Evolutionary conservation across 2,329 filamentous ascomycete genomes (phyloP).

Genomic region (Penicillium psychrosexuale): DNA sequence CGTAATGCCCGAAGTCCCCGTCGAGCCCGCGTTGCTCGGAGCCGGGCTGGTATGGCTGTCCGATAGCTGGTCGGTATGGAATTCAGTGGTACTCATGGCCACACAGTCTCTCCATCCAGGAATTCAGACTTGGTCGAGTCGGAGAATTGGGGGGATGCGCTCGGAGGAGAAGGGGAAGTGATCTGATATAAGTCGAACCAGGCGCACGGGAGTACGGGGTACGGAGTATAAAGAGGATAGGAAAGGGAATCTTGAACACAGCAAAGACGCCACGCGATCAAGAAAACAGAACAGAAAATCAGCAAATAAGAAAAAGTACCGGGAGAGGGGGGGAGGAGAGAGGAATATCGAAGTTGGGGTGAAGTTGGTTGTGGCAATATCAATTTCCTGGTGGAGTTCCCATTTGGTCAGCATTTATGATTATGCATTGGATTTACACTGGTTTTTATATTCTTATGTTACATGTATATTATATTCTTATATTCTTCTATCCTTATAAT

Average conservation of each 20-base stretch:
- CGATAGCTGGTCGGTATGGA: constrained; percentile 24
- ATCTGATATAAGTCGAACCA: constrained; percentile 3
- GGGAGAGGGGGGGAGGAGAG: constrained; percentile 9
- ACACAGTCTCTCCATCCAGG: constrained; percentile 30
- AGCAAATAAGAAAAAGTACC: constrained; percentile 18
- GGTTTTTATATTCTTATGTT: not conserved
- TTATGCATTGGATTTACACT: not conserved
- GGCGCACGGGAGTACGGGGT: not conserved
- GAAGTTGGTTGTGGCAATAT: constrained; percentile 16
- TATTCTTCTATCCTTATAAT: not conserved
- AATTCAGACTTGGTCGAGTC: not conserved
- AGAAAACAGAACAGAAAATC: not conserved
- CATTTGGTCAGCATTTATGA: constrained; percentile 7
- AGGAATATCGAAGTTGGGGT: constrained; percentile 8
- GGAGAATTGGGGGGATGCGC: constrained; percentile 1
- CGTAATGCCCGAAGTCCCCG: constrained; percentile 36
- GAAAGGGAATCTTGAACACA: constrained; percentile 1
- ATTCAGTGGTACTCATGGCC: constrained; percentile 37
- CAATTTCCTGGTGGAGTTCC: constrained; percentile 9
- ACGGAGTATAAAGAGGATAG: not conserved
- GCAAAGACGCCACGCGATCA: constrained; percentile 15
- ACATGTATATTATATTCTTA: not conserved
- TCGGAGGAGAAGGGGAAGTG: not conserved
- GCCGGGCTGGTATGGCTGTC: constrained; percentile 30
- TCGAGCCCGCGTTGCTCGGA: constrained; percentile 35